These are phyloP conservation scores for Ogataea siamensis DNA, from an alignment of 805 yeast genomes.

Conservation along the genomic window DNA sequence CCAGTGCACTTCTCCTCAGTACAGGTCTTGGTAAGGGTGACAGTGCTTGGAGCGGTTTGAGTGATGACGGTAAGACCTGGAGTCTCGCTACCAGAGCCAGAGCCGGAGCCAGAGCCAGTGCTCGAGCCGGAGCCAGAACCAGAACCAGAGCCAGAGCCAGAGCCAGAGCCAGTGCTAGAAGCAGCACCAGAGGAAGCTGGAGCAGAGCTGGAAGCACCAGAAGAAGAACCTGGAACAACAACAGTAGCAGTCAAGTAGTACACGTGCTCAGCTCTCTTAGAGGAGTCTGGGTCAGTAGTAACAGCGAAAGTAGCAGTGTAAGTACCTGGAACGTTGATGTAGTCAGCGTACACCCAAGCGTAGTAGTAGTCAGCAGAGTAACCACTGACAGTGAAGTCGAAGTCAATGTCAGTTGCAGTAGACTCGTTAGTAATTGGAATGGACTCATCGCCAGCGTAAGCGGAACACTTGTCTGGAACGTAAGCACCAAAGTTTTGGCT, in stretches of 20 bases:
- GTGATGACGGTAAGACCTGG: slow-evolving; percentile 15
- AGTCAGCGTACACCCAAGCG: slow-evolving; percentile 20
- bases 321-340: slow-evolving; percentile 16
- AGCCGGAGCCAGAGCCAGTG: slow-evolving; percentile 5
- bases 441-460: not conserved
- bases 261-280: slow-evolving; percentile 26
- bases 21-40: slow-evolving; percentile 26
- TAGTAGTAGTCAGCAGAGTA: slow-evolving; percentile 11
- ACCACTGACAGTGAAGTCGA: slow-evolving; percentile 13
- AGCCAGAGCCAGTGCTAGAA: no score
- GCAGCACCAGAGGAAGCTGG: no score
- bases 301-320: slow-evolving; percentile 24
- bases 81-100: slow-evolving; percentile 4
- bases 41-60: slow-evolving; percentile 18
- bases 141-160: no score
- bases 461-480: slow-evolving; percentile 9
- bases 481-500: slow-evolving; percentile 19
- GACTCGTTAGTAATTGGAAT: slow-evolving; percentile 19
- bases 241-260: slow-evolving; percentile 27
- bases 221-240: slow-evolving; percentile 11
- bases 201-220: slow-evolving; percentile 6
- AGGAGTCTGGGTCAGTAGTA: slow-evolving; percentile 18
- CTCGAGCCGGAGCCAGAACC: not conserved
- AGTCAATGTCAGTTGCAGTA: slow-evolving; percentile 16
- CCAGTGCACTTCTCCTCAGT: slow-evolving; percentile 24